These are phyloP conservation scores for Trichoderma gracile DNA, from an alignment of 2,329 filamentous ascomycete species.

Conservation along the genomic window DNA sequence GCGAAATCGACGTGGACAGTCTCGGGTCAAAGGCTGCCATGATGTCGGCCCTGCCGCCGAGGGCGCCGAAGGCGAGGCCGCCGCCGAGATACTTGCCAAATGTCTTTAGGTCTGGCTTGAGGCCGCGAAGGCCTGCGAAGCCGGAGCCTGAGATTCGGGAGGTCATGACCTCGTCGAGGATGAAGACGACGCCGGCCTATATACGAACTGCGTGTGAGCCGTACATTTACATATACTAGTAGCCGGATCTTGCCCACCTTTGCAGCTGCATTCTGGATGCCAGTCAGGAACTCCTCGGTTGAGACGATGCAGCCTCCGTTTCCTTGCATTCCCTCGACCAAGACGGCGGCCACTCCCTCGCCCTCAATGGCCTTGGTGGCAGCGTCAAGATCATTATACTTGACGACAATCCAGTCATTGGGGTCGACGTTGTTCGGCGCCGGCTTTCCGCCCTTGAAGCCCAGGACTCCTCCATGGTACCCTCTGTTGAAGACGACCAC, in stretches of 20 bases:
- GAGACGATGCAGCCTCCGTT: conserved; percentile 59
- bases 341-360: conserved; percentile 58
- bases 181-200: conserved; percentile 56
- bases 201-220: not conserved
- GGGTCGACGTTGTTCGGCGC: conserved; percentile 50
- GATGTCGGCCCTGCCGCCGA: conserved; percentile 60
- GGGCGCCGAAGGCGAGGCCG: conserved; percentile 65
- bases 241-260: conserved; percentile 31
- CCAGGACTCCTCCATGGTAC: conserved; percentile 42
- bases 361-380: conserved; percentile 47
- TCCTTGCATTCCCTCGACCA: conserved; percentile 68
- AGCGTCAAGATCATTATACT: conserved; percentile 60
- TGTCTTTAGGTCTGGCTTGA: conserved; percentile 62
- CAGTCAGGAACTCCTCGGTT: conserved; percentile 51
- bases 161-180: conserved; percentile 73
- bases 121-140: conserved; percentile 43
- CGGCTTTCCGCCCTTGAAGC: conserved; percentile 38
- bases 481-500: conserved; percentile 54
- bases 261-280: conserved; percentile 50
- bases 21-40: conserved; percentile 60
- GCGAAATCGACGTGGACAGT: conserved; percentile 44
- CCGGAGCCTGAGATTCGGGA: conserved; percentile 57
- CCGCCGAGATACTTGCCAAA: conserved; percentile 69
- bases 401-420: conserved; percentile 59
- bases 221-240: not conserved